phyloP scores from a whole-genome alignment of 1,284 basidiomycete genomes.

The Leccinum solheimii region DNA sequence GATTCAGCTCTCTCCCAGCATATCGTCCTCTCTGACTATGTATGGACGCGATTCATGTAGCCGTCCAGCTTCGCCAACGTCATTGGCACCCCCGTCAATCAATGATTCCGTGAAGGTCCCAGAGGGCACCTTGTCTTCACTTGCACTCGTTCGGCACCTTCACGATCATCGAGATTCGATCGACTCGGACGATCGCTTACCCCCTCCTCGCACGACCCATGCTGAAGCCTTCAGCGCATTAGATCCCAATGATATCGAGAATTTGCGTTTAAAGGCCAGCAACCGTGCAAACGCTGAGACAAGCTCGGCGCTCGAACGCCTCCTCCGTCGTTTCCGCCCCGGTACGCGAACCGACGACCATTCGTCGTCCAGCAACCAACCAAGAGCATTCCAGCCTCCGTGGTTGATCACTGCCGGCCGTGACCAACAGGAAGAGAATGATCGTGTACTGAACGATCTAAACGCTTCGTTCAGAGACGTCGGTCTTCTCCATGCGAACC shows the following conservation, averaged over 20 bases:
- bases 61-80: slow-evolving; percentile 28
- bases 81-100: slow-evolving; percentile 11
- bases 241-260: slow-evolving; percentile 58
- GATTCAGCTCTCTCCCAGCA: no score
- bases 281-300: slow-evolving; percentile 24
- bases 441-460: slow-evolving; percentile 65
- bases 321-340: slow-evolving; percentile 25
- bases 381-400: slow-evolving; percentile 57
- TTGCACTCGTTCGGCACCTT: not conserved
- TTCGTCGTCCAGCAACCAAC: slow-evolving; percentile 29
- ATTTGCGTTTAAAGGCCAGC: slow-evolving; percentile 38
- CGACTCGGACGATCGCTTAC: slow-evolving; percentile 35
- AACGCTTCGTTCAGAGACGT: slow-evolving; percentile 77
- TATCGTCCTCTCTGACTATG: slow-evolving; percentile 19
- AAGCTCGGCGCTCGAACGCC: slow-evolving; percentile 24
- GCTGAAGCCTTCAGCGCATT: slow-evolving; percentile 73
- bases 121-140: slow-evolving; percentile 15
- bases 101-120: slow-evolving; percentile 3
- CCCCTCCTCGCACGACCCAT: slow-evolving; percentile 59
- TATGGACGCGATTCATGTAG: slow-evolving; percentile 13
- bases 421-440: slow-evolving; percentile 62
- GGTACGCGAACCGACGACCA: slow-evolving; percentile 26
- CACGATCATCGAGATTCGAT: slow-evolving; percentile 32
- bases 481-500: slow-evolving; percentile 65
- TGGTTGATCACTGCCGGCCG: slow-evolving; percentile 68